Conservation (phyloP, 2,329 filamentous ascomycete species). For the Ophiocordyceps sinensis region DNA sequence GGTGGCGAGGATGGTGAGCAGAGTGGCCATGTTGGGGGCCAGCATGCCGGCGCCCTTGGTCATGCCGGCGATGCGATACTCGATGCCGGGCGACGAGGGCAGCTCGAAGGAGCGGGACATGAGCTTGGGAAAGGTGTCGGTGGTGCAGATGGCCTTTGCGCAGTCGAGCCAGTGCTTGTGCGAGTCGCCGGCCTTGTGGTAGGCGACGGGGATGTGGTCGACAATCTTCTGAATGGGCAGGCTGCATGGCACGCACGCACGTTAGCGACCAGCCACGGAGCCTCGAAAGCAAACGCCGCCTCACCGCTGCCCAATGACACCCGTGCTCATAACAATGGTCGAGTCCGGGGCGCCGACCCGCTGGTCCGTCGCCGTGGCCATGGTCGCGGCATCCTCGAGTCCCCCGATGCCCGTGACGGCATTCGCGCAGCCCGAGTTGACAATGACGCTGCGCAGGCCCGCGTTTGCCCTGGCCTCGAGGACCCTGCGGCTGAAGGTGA, state of each 20-base stretch:
- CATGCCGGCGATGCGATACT: slow-evolving; percentile 83
- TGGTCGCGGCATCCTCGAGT: slow-evolving; percentile 71
- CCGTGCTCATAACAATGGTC: slow-evolving; percentile 96
- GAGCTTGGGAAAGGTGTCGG: slow-evolving; percentile 96
- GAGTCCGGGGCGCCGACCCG: slow-evolving; percentile 30
- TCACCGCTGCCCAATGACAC: slow-evolving; percentile 86
- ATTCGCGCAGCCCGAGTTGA: slow-evolving; percentile 95
- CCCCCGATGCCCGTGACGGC: slow-evolving; percentile 88
- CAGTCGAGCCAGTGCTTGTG: slow-evolving; percentile 80
- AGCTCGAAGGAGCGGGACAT: slow-evolving; percentile 72
- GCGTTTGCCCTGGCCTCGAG: slow-evolving; percentile 50
- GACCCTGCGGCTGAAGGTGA: slow-evolving; percentile 67
- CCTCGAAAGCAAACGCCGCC: slow-evolving; percentile 4
- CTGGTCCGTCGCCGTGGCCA: slow-evolving; percentile 69
- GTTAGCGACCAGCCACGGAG: slow-evolving; percentile 14
- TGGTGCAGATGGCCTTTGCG: slow-evolving; percentile 90
- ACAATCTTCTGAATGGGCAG: slow-evolving; percentile 87
- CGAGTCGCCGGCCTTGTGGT: slow-evolving; percentile 53
- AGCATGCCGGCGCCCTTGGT: slow-evolving; percentile 99
- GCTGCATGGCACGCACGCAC: slow-evolving; percentile 12
- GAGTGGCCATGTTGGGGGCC: slow-evolving; percentile 95
- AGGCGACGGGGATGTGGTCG: slow-evolving; percentile 62
- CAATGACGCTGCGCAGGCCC: slow-evolving; percentile 66
- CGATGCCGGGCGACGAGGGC: slow-evolving; percentile 58
- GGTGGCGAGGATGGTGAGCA: slow-evolving; percentile 82